These are phyloP conservation scores for Theobroma grandiflorum DNA, from an alignment of 441 rosid genomes.

Conservation along the genomic window DNA sequence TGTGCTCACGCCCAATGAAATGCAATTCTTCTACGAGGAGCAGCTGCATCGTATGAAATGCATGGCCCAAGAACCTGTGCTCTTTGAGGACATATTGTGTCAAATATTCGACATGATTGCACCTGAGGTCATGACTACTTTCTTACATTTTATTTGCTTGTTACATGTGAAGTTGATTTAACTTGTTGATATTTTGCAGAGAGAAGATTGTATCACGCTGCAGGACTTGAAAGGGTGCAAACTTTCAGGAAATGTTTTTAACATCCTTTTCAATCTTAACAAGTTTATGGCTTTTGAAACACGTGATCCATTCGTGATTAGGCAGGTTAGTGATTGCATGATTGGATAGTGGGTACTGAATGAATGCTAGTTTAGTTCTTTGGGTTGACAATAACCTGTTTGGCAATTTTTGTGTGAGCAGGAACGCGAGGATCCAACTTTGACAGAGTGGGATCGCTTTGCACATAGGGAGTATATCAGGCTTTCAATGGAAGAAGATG, in stretches of 20 bases:
- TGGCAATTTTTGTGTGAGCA: slow-evolving; percentile 25
- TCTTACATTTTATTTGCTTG: background rate
- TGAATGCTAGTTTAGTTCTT: slow-evolving; percentile 11
- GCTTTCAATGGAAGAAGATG: slow-evolving; percentile 74
- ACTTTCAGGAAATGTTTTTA: slow-evolving; percentile 70
- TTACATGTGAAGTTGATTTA: slow-evolving; percentile 9
- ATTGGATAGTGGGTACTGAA: background rate
- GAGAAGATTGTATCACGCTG: slow-evolving; percentile 60
- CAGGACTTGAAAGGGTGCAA: slow-evolving; percentile 60
- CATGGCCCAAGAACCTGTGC: slow-evolving; percentile 63
- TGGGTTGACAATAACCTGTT: slow-evolving; percentile 2
- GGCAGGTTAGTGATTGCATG: slow-evolving; percentile 44
- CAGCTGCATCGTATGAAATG: slow-evolving; percentile 81
- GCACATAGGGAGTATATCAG: slow-evolving; percentile 68
- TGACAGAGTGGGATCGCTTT: slow-evolving; percentile 70
- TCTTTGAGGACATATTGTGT: slow-evolving; percentile 67
- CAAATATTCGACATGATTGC: slow-evolving; percentile 73
- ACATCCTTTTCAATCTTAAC: slow-evolving; percentile 68
- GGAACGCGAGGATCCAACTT: slow-evolving; percentile 61
- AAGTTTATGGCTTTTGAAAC: slow-evolving; percentile 71
- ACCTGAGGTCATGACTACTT: slow-evolving; percentile 54
- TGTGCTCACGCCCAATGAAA: slow-evolving; percentile 60
- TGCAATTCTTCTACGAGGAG: slow-evolving; percentile 73
- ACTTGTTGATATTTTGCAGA: slow-evolving; percentile 45
- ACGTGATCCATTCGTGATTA: slow-evolving; percentile 63